phyloP scores from a whole-genome alignment of 805 yeast species.

The Candida ipomoeae region DNA sequence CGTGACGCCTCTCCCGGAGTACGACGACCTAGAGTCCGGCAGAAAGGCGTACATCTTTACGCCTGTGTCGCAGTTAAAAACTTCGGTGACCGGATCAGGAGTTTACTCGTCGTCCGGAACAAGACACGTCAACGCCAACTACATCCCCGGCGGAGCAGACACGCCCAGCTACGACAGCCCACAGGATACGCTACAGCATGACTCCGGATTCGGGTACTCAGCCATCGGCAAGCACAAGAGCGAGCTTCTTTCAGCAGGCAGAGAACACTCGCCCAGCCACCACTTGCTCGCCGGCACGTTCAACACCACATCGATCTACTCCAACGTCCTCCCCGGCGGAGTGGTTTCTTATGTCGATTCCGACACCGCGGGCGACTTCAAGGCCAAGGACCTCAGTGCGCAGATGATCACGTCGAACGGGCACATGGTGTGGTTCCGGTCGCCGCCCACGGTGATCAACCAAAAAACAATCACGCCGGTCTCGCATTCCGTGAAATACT shows the following conservation, averaged over 20 bases:
- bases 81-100: slow-evolving; percentile 18
- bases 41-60: slow-evolving; percentile 41
- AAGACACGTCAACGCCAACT: slow-evolving; percentile 13
- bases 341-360: slow-evolving; percentile 31
- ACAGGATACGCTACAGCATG: slow-evolving; percentile 5
- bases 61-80: slow-evolving; percentile 42
- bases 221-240: slow-evolving; percentile 6
- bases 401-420: slow-evolving; percentile 15
- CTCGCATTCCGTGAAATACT: slow-evolving; percentile 72
- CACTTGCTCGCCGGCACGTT: slow-evolving; percentile 18
- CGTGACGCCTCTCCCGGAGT: slow-evolving; percentile 35
- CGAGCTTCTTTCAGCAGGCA: slow-evolving; percentile 13
- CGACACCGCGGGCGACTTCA: slow-evolving; percentile 3
- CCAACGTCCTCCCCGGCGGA: slow-evolving; percentile 37
- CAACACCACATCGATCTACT: slow-evolving; percentile 31
- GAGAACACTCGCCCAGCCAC: slow-evolving; percentile 8
- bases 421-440: slow-evolving; percentile 54
- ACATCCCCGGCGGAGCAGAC: slow-evolving; percentile 10
- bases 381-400: slow-evolving; percentile 9
- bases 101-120: slow-evolving; percentile 14
- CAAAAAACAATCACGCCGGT: slow-evolving; percentile 32
- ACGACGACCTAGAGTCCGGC: slow-evolving; percentile 33
- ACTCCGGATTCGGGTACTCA: slow-evolving; percentile 4
- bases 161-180: slow-evolving; percentile 4
- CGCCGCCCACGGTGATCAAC: slow-evolving; percentile 52